A percentile compares a stretch with the other conserved stretches of the same genome.
These are phyloP conservation scores for Lyophyllum decastes DNA, from an alignment of 768 basidiomycete species.

Conservation along the genomic window DNA sequence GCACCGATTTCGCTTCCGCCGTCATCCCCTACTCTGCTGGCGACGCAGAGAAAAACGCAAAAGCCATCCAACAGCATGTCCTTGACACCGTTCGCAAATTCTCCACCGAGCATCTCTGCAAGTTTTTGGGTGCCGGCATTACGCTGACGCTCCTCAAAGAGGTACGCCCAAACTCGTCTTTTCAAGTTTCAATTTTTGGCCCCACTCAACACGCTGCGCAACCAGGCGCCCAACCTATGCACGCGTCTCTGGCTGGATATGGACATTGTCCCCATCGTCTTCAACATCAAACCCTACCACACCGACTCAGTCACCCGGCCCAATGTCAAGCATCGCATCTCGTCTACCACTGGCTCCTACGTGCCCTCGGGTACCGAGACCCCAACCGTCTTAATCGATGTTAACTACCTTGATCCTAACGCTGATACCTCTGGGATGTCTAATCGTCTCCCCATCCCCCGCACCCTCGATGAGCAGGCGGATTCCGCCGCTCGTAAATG, in stretches of 20 bases:
- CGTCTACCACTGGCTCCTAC: conserved; percentile 77
- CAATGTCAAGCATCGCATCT: conserved; percentile 81
- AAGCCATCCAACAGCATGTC: conserved; percentile 64
- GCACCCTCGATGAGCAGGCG: conserved; percentile 82
- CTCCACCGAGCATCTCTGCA: conserved; percentile 76
- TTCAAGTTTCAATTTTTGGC: conserved; percentile 17
- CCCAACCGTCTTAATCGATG: conserved; percentile 68
- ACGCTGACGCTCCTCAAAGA: conserved; percentile 71
- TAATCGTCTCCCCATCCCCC: conserved; percentile 68
- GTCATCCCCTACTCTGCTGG: conserved; percentile 52
- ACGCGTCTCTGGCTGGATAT: conserved; percentile 82
- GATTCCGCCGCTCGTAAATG: conserved; percentile 87
- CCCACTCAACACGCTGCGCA: conserved; percentile 19
- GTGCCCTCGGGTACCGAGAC: conserved; percentile 78
- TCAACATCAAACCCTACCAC: conserved; percentile 84
- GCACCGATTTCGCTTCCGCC: conserved; percentile 72
- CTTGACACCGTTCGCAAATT: conserved; percentile 70
- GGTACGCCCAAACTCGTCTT: conserved; percentile 34
- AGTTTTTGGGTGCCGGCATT: conserved; percentile 84
- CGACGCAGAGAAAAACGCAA: conserved; percentile 54
- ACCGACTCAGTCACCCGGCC: conserved; percentile 77
- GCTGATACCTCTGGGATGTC: conserved; percentile 43
- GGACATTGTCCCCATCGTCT: conserved; percentile 84
- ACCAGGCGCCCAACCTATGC: conserved; percentile 76
- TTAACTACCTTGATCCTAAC: conserved; percentile 45